Evolutionary conservation across 768 basidiomycete species (phyloP), one percentile per base, ranked within the genome.

Genomic region (Gloeopeniophorella convolvens): DNA sequence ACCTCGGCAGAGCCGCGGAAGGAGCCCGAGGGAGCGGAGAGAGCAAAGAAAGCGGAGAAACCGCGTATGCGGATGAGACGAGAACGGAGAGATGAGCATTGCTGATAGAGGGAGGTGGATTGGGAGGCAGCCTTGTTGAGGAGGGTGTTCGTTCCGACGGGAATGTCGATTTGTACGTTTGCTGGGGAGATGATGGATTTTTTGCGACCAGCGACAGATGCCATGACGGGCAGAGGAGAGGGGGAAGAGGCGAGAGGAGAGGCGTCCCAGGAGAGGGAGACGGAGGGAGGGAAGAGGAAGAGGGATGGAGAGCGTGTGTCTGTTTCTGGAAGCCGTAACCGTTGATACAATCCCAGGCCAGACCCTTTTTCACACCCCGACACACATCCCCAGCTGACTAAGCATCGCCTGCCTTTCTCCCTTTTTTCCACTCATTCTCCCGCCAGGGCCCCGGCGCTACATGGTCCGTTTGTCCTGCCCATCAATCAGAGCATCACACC

Each of bases 121-220:
- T 83, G 78, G 44, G 86, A 84, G n/a, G 90, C 88, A 42, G 87
- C 76, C 69, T 91, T 89, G 72, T 92, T 92, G 74, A 92, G 89
- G 54, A 89, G 83, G 42, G 84, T 89, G 73, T 86, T 89, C 64
- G 82, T 80, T 60, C 80, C 79, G 60, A 83, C 75, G 35, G 85
- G 85, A 13, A 78, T 78, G 66, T 89, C 88, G 65, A 86, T 84
- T 39, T 79, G 72, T 51, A 85, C 72, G 61, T 73, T 78, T 44
- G 77, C 69, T 60, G 71, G 78, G 51, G 83, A 80, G 50, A 79
- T 74, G 59, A 87, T 78, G 48, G 85, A 86, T 70, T 86, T 89
- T 80, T 86, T 88, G 62, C 88, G 70, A 41, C 65, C 64, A 43
- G 66, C 59, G 41, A 65, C 62, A 60, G 65, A 71, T 65, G 76